phyloP scores from a whole-genome alignment of 1,284 basidiomycete genomes.

The Mycocalia duriaeana region DNA sequence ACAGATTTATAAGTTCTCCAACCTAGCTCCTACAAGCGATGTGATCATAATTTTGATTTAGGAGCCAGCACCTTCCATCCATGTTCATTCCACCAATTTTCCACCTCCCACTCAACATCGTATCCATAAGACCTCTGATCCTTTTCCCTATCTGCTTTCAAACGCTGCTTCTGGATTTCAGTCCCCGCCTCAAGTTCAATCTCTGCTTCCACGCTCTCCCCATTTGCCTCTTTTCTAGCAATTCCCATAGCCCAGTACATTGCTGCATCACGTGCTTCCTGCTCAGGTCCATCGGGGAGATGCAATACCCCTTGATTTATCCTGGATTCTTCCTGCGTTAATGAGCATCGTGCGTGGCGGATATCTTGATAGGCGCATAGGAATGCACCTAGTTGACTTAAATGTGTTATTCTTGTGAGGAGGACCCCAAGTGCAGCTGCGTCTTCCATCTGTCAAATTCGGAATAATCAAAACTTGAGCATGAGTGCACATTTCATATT shows the following conservation, averaged over 20 bases:
- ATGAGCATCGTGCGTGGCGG: slow-evolving; percentile 22
- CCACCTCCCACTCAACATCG: slow-evolving; percentile 20
- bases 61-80: background rate
- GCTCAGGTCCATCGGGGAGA: slow-evolving; percentile 29
- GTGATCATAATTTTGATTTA: background rate
- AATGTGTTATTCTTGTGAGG: slow-evolving; percentile 19
- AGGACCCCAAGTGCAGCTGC: slow-evolving; percentile 34
- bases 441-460: slow-evolving; percentile 51
- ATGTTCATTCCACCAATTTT: slow-evolving; percentile 11
- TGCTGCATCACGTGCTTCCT: slow-evolving; percentile 25
- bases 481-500: slow-evolving; percentile 3
- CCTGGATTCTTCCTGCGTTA: slow-evolving; percentile 23
- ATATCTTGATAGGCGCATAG: slow-evolving; percentile 27
- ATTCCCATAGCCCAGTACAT: slow-evolving; percentile 25
- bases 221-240: slow-evolving; percentile 9
- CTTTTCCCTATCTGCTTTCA: slow-evolving; percentile 19
- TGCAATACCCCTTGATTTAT: slow-evolving; percentile 30
- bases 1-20: background rate
- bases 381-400: slow-evolving; percentile 20
- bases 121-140: slow-evolving; percentile 17
- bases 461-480: background rate
- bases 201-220: slow-evolving; percentile 11
- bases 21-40: background rate
- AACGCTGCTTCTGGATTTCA: slow-evolving; percentile 12
- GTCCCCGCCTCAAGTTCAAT: slow-evolving; percentile 11